A percentile compares a stretch with the other conserved stretches of the same genome.
phyloP scores from a whole-genome alignment of 768 basidiomycete genomes.

The Suillus luteus region DNA sequence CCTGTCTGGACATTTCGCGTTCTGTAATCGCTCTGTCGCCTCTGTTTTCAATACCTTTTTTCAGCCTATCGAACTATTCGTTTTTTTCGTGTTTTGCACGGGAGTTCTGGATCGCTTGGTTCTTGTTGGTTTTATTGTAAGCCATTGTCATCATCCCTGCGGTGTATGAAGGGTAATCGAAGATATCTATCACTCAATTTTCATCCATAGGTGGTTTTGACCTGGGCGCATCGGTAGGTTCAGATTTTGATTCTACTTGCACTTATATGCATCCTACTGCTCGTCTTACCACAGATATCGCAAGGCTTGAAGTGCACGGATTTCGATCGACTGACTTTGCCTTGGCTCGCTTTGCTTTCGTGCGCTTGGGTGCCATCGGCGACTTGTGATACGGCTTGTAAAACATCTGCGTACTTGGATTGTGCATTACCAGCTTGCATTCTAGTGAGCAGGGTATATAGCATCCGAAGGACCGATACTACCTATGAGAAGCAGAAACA shows the following conservation, averaged over 20 bases:
- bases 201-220: neutral
- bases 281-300: neutral
- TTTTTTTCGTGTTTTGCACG: neutral
- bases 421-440: neutral
- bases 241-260: neutral
- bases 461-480: neutral
- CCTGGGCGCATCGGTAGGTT: neutral
- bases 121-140: neutral
- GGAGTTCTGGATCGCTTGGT: neutral
- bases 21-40: neutral
- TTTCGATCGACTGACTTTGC: neutral
- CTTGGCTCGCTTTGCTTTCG: neutral
- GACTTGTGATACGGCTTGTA: too few relatives aligned
- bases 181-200: neutral
- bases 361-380: neutral
- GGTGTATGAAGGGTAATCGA: neutral
- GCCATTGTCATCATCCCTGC: neutral
- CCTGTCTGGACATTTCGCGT: slow-evolving; percentile 2
- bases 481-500: neutral
- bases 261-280: neutral
- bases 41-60: neutral
- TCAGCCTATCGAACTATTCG: slow-evolving; percentile 4
- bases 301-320: neutral
- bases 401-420: neutral
- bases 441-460: neutral